Conservation (phyloP, 1,284 basidiomycete species). For the Stereum hirsutum region DNA sequence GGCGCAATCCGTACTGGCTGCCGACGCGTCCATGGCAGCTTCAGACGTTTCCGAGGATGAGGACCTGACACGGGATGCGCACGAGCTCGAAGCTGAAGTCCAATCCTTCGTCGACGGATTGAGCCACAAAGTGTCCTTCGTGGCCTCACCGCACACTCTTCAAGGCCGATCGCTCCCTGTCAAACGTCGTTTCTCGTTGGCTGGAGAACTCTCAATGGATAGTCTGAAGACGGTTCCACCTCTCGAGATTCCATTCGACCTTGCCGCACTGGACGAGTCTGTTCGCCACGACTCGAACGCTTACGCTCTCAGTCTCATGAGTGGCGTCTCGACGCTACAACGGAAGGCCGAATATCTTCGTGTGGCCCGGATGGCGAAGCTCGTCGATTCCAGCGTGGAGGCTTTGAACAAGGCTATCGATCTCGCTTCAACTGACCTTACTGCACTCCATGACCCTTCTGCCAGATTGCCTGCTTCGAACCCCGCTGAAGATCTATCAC, state of each 20-base stretch:
- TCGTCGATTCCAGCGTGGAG: constrained; percentile 36
- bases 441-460: constrained; percentile 23
- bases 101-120: constrained; percentile 38
- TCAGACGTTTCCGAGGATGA: constrained; percentile 20
- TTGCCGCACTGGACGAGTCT: constrained; percentile 48
- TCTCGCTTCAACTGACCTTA: constrained; percentile 27
- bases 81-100: constrained; percentile 30
- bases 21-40: constrained; percentile 17
- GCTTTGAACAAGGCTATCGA: constrained; percentile 28
- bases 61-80: constrained; percentile 24
- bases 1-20: constrained; percentile 33
- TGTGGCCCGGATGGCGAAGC: constrained; percentile 42
- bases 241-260: constrained; percentile 47
- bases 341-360: constrained; percentile 38
- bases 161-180: constrained; percentile 9
- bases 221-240: constrained; percentile 20
- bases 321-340: constrained; percentile 39
- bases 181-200: constrained; percentile 24
- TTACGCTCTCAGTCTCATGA: constrained; percentile 52
- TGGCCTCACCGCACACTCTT: constrained; percentile 23
- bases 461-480: constrained; percentile 7
- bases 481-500: constrained; percentile 17
- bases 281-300: constrained; percentile 68
- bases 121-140: constrained; percentile 40
- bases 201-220: constrained; percentile 25